These are phyloP conservation scores for Aspergillus awamori DNA, from an alignment of 2,329 filamentous ascomycete species.

Conservation along the genomic window DNA sequence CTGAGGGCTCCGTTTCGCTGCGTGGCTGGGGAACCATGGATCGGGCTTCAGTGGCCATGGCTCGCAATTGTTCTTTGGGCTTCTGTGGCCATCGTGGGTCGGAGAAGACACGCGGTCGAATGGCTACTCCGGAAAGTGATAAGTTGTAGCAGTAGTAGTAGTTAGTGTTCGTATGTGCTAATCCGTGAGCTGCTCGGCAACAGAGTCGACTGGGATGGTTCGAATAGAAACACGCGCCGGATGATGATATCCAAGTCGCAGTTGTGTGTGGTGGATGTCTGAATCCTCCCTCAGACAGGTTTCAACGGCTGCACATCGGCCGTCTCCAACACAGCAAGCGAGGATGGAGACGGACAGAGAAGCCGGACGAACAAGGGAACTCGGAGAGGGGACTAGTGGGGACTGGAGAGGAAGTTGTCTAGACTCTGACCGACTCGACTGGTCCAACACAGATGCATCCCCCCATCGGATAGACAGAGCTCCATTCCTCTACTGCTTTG, in stretches of 20 bases:
- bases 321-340: conserved; percentile 5
- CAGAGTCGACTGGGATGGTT: not conserved
- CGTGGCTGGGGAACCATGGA: conserved; percentile 2
- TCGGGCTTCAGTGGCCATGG: conserved; percentile 1
- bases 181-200: not conserved
- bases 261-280: not conserved
- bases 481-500: conserved; percentile 1
- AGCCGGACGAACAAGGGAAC: conserved; percentile 5
- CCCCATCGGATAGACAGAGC: conserved; percentile 13
- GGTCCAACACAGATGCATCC: conserved; percentile 18
- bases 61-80: conserved; percentile 8
- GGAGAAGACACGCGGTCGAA: conserved; percentile 9
- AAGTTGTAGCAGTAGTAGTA: too few species aligned
- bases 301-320: conserved; percentile 17
- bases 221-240: not conserved
- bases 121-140: not conserved
- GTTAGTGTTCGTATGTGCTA: not conserved
- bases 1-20: not conserved
- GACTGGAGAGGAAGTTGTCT: conserved; percentile 15
- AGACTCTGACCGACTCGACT: conserved; percentile 29
- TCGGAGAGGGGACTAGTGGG: not conserved
- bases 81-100: conserved; percentile 7
- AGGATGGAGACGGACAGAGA: conserved; percentile 3
- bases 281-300: not conserved
- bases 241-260: not conserved